Evolutionary conservation across 1,284 basidiomycete genomes (phyloP), one percentile per base, ranked within the genome.

Genomic region (Apiotrichum porosum): DNA sequence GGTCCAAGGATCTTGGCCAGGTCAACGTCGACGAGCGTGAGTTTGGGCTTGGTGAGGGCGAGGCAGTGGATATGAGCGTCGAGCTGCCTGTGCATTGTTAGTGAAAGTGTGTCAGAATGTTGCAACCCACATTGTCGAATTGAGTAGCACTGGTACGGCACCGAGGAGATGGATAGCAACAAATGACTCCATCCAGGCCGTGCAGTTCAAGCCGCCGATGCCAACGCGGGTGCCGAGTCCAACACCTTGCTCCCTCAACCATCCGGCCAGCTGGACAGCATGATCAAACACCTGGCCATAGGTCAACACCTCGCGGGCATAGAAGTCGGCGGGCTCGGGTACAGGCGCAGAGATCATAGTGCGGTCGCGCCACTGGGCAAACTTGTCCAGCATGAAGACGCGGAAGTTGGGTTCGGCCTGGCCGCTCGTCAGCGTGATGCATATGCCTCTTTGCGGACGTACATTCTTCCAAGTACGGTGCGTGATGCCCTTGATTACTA

Each of bases 391-490:
- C 35, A 67, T 38, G 49, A 61, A 69, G 5, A 44, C 21, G 39
- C 63, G 62, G 44, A 69, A 65, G 12, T 60, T 64, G 12, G 42
- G 45, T 1, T 62, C 61, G 6, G 61, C 52, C 65, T 68, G 9
- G 15, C n/a, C n/a, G n/a, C n/a, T n/a, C n/a, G n/a, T n/a, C n/a
- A n/a, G n/a, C n/a, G n/a, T n/a, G n/a, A n/a, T n/a, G n/a, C n/a
- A n/a, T n/a, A n/a, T n/a, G n/a, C n/a, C n/a, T n/a, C n/a, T n/a
- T n/a, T n/a, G 26, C 26, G 26, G 26, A 12, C 26, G 6, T 28
- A 69, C 69, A 52, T 65, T 53, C 56, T 71, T 71, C 67, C 67
- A 71, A 13, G 54, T 48, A n/a, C 59, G 50, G 17, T 45, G n/a
- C 57, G 47, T 28, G 31, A 37, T 42, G n/a, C 66, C 69, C 22